Conservation (phyloP, 2,329 filamentous ascomycete genomes). For the Fusarium sarcochroum region DNA sequence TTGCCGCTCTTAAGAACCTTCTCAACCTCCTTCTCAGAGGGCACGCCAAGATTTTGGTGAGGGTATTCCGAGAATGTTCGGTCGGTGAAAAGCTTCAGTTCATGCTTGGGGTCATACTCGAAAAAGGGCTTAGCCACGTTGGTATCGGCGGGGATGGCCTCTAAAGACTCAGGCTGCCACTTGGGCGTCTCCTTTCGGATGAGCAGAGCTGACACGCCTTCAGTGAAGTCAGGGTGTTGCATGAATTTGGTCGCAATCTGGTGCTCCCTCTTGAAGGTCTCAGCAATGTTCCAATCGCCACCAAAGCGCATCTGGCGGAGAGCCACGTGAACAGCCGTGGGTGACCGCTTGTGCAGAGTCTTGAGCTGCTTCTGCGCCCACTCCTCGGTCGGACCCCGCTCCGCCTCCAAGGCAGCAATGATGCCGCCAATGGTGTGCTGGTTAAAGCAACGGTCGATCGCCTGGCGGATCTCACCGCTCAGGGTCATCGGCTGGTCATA, state of each 20-base stretch:
- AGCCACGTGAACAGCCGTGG: conserved; percentile 87
- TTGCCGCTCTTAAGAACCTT: conserved; percentile 57
- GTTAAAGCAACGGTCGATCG: conserved; percentile 88
- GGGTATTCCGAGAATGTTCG: conserved; percentile 81
- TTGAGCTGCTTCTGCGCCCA: conserved; percentile 86
- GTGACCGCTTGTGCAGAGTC: conserved; percentile 83
- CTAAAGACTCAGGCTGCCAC: conserved; percentile 83
- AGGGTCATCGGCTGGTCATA: conserved; percentile 77
- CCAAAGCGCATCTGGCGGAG: conserved; percentile 86
- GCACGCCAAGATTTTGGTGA: conserved; percentile 77
- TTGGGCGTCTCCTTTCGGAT: conserved; percentile 77
- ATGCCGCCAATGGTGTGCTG: conserved; percentile 78
- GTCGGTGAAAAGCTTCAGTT: conserved; percentile 73
- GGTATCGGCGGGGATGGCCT: conserved; percentile 71
- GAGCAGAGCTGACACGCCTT: conserved; percentile 88
- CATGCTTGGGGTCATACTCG: conserved; percentile 58
- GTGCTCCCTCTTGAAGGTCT: conserved; percentile 90
- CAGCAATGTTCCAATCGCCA: conserved; percentile 80
- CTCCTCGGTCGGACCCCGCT: conserved; percentile 65
- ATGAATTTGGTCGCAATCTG: conserved; percentile 90
- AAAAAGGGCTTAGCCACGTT: conserved; percentile 79
- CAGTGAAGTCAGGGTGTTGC: conserved; percentile 89
- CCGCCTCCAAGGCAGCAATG: conserved; percentile 73
- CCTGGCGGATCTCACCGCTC: conserved; percentile 77
- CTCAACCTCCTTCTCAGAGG: conserved; percentile 75